Percentiles rank a stretch among this genome's conserved stretches.
These are phyloP conservation scores for Cercospora sojina DNA, from an alignment of 2,329 filamentous ascomycete species.

Conservation along the genomic window DNA sequence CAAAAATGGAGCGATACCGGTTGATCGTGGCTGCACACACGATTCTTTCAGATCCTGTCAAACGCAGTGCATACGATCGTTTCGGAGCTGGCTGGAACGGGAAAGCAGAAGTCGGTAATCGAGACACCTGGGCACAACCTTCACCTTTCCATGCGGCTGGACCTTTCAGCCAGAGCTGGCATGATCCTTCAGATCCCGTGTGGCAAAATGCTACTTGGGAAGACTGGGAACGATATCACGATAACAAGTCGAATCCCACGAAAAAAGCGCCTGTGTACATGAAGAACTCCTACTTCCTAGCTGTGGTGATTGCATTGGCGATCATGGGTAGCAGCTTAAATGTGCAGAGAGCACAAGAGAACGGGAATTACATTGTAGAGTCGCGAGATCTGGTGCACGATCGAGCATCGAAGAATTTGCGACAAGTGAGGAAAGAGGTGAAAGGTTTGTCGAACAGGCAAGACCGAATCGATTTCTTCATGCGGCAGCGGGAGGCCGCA, in stretches of 20 bases:
- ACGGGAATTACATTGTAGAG: conserved; percentile 63
- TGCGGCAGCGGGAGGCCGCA: conserved; percentile 67
- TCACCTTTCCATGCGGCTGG: conserved; percentile 31
- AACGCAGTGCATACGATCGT: conserved; percentile 76
- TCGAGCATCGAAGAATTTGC: conserved; percentile 62
- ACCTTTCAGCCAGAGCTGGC: conserved; percentile 38
- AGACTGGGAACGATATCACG: conserved; percentile 84
- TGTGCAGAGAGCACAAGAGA: conserved; percentile 64
- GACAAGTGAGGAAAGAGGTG: conserved; percentile 54
- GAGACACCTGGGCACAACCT: conserved; percentile 14
- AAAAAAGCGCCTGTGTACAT: conserved; percentile 59
- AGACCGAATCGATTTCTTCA: conserved; percentile 70
- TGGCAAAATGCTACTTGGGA: conserved; percentile 91
- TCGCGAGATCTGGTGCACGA: conserved; percentile 66
- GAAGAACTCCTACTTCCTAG: conserved; percentile 75
- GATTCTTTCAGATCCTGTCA: conserved; percentile 77
- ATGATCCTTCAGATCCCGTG: conserved; percentile 49
- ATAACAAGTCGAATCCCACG: conserved; percentile 43
- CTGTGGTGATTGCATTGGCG: conserved; percentile 68
- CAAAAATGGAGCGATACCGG: conserved; percentile 83
- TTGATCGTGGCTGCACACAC: conserved; percentile 84
- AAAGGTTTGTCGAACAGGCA: conserved; percentile 50
- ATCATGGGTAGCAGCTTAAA: conserved; percentile 71
- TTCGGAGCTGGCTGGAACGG: conserved; percentile 78
- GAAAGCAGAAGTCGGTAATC: conserved; percentile 39